phyloP scores from a whole-genome alignment of 441 rosid genomes.

The Pelargonium myrrhifolium region DNA sequence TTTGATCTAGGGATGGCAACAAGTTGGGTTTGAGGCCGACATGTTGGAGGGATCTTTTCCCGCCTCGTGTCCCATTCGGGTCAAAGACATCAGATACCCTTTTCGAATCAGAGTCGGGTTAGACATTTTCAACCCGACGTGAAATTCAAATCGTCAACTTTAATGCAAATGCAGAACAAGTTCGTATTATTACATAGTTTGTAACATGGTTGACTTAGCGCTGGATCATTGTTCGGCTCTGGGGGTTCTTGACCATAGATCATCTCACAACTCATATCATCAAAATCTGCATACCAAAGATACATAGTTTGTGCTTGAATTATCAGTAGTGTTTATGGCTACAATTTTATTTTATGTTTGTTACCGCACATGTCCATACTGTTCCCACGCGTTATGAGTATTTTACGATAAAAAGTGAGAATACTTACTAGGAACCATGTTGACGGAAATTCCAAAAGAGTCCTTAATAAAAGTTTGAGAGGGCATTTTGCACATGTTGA shows the following conservation, averaged over 20 bases:
- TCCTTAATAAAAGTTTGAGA: slow-evolving; percentile 65
- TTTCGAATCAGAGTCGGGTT: slow-evolving; percentile 2
- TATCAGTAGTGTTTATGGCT: too few relatives aligned
- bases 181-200: slow-evolving; percentile 49
- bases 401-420: not conserved
- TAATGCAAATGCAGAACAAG: not conserved
- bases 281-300: slow-evolving; percentile 56
- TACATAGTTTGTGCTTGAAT: too few relatives aligned
- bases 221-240: slow-evolving; percentile 59
- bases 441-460: slow-evolving; percentile 74
- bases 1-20: too few relatives aligned
- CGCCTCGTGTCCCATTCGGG: too few relatives aligned
- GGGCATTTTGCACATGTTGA: slow-evolving; percentile 81
- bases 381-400: too few relatives aligned
- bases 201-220: slow-evolving; percentile 73
- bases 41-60: too few relatives aligned
- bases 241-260: slow-evolving; percentile 87
- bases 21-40: too few relatives aligned
- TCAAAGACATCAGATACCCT: too few relatives aligned
- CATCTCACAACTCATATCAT: slow-evolving; percentile 90
- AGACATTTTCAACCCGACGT: not conserved
- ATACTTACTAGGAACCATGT: slow-evolving; percentile 83
- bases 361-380: too few relatives aligned
- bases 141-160: not conserved
- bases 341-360: too few relatives aligned